Evolutionary conservation across 106 monocot genomes (phyloP).

Genomic region (Allium sativum): DNA sequence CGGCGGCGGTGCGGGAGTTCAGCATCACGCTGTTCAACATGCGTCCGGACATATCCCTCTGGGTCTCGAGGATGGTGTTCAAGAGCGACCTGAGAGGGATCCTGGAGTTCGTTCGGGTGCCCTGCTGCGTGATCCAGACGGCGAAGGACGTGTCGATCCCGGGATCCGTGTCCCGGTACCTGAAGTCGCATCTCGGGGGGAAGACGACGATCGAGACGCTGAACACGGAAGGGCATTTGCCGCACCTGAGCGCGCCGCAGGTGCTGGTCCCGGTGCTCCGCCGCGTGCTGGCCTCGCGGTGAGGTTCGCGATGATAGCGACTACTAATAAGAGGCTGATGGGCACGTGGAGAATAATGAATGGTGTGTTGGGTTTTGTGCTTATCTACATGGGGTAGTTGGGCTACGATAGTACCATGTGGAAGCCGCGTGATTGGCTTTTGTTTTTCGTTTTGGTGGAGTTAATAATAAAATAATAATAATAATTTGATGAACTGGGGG

Average conservation of each 20-base stretch:
- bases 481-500: too few species aligned
- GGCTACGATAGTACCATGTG: not conserved
- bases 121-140: constrained; percentile 79
- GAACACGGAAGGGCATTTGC: constrained; percentile 82
- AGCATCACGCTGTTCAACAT: constrained; percentile 98
- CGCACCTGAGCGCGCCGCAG: constrained; percentile 86
- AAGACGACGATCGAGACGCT: constrained; percentile 68
- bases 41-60: constrained; percentile 93
- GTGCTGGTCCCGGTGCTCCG: constrained; percentile 64
- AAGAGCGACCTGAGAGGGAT: constrained; percentile 70
- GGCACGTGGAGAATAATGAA: constrained; percentile 22
- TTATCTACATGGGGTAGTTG: not conserved
- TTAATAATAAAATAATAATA: too few species aligned
- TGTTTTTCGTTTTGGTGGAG: too few species aligned
- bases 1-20: constrained; percentile 87
- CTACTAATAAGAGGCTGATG: constrained; percentile 5
- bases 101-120: constrained; percentile 53
- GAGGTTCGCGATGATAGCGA: not conserved
- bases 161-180: constrained; percentile 51
- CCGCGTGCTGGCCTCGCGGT: constrained; percentile 34
- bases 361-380: constrained; percentile 5
- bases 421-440: constrained; percentile 7
- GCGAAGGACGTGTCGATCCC: constrained; percentile 82
- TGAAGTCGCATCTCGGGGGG: constrained; percentile 67
- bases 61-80: constrained; percentile 73